Base-by-base conservation (phyloP, 495 filamentous ascomycete genomes). In the Hypoxylon trugodes region DNA sequence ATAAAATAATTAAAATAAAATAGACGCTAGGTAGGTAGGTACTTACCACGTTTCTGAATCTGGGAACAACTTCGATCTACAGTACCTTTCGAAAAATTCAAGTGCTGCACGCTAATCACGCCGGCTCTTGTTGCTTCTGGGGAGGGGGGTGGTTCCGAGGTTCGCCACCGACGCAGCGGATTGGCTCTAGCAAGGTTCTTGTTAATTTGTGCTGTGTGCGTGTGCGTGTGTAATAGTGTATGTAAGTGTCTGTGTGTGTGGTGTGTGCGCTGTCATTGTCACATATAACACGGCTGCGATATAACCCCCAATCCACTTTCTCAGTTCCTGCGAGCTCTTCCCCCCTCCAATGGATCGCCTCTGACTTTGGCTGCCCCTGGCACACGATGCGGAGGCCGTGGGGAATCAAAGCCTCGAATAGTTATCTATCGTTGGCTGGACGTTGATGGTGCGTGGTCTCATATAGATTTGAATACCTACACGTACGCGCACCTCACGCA, bases 191-290 rank as follows among this genome's bases (percentile, higher is more conserved):
- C 52, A 48, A 30, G 57, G 51, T 61, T n/a, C n/a, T n/a, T n/a
- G 51, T 52, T 53, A 51, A 52, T 51, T 50, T 66, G 43, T 55
- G 56, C 45, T 66, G 43, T 55, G 56, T 66, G 51, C 40, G 63
- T 61, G 43, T 56, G 50, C 51, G 58, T 61, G 61, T 60, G 38
- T 33, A 46, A 50, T n/a, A n/a, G n/a, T n/a, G n/a, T n/a, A n/a
- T n/a, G n/a, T n/a, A n/a, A n/a, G n/a, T n/a, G n/a, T n/a, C 37
- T 54, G 50, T 8, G 22, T 36, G 62, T 66, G 57, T 66, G 63
- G 69, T 59, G 67, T 72, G 68, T 72, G 70, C 67, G 70, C 67
- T 70, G 70, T 70, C 67, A 70, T 72, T 64, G 67, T 72, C 70
- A 72, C 70, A 58, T 69, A 68, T 72, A 68, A 59, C 65, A 70